Conservation (phyloP, 148 eudicot genomes). For the Silene latifolia region DNA sequence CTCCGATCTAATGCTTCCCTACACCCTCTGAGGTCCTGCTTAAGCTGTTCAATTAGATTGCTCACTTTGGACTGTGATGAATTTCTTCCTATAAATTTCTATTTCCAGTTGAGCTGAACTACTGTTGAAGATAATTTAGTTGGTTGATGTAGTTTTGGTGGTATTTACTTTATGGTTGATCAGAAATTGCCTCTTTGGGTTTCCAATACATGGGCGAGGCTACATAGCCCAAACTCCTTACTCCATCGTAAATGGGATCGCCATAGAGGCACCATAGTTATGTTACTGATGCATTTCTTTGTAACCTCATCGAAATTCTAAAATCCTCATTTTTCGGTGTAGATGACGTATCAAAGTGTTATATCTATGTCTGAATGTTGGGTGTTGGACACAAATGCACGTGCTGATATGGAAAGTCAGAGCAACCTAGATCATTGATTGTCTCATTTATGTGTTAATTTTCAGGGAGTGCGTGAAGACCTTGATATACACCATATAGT, state of each 20-base stretch:
- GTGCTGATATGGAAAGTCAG: background rate
- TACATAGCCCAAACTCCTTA: background rate
- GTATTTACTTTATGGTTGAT: too few relatives aligned
- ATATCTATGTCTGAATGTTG: too few relatives aligned
- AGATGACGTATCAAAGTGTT: too few relatives aligned
- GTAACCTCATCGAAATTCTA: background rate
- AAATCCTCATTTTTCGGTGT: too few relatives aligned
- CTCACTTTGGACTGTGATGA: too few relatives aligned
- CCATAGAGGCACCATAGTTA: background rate
- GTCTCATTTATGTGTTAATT: slow-evolving; percentile 9
- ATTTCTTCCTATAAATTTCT: background rate
- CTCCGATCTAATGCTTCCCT: background rate
- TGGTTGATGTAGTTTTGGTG: too few relatives aligned
- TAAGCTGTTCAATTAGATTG: background rate
- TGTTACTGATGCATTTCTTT: background rate
- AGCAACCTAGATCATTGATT: background rate
- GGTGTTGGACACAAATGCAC: too few relatives aligned
- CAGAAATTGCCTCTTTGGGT: too few relatives aligned
- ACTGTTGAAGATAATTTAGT: too few relatives aligned
- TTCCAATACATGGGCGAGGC: too few relatives aligned
- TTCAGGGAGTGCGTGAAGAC: slow-evolving; percentile 73
- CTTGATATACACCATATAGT: slow-evolving; percentile 91
- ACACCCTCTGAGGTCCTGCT: background rate
- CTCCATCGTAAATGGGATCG: background rate
- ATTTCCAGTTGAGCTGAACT: too few relatives aligned